A percentile compares a stretch with the other conserved stretches of the same genome.
These are phyloP conservation scores for Mycena haematopus DNA, from an alignment of 768 basidiomycete species.

Conservation along the genomic window DNA sequence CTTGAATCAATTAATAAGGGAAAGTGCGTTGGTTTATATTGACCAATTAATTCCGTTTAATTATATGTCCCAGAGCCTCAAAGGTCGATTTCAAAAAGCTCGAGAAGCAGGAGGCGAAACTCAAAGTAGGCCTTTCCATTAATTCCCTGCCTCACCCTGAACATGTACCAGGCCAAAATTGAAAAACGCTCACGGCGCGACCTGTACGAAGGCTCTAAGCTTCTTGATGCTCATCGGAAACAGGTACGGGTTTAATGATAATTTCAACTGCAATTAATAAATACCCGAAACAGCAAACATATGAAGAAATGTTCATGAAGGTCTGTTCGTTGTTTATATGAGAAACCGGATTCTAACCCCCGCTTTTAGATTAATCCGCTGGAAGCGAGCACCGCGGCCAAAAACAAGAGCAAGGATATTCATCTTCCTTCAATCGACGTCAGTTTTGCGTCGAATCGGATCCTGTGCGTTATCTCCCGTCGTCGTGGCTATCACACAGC, in stretches of 20 bases:
- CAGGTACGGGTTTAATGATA: slow-evolving; percentile 55
- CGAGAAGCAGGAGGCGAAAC: slow-evolving; percentile 96
- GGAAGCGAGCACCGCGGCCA: slow-evolving; percentile 74
- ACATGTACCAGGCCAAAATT: slow-evolving; percentile 78
- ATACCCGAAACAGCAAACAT: slow-evolving; percentile 72
- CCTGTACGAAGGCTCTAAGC: slow-evolving; percentile 95
- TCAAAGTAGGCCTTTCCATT: slow-evolving; percentile 58
- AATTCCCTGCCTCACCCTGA: slow-evolving; percentile 7
- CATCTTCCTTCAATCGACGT: slow-evolving; percentile 96
- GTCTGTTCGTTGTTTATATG: slow-evolving; percentile 42
- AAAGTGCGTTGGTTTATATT: slow-evolving; percentile 60
- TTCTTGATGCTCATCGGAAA: slow-evolving; percentile 91
- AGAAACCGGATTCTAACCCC: not conserved
- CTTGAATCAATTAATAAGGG: slow-evolving; percentile 93
- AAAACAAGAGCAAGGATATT: slow-evolving; percentile 98
- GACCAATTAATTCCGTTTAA: slow-evolving; percentile 26
- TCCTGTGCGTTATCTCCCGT: slow-evolving; percentile 59
- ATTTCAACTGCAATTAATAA: slow-evolving; percentile 13
- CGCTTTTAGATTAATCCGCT: slow-evolving; percentile 85
- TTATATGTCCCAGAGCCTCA: slow-evolving; percentile 63
- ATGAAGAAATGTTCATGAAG: slow-evolving; percentile 99
- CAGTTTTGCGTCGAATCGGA: slow-evolving; percentile 93
- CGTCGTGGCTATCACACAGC: slow-evolving; percentile 5
- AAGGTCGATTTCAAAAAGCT: slow-evolving; percentile 95
- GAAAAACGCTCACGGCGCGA: slow-evolving; percentile 92